Evolutionary conservation across 1,284 basidiomycete genomes (phyloP).

Genomic region (Sphagnurus paluster): DNA sequence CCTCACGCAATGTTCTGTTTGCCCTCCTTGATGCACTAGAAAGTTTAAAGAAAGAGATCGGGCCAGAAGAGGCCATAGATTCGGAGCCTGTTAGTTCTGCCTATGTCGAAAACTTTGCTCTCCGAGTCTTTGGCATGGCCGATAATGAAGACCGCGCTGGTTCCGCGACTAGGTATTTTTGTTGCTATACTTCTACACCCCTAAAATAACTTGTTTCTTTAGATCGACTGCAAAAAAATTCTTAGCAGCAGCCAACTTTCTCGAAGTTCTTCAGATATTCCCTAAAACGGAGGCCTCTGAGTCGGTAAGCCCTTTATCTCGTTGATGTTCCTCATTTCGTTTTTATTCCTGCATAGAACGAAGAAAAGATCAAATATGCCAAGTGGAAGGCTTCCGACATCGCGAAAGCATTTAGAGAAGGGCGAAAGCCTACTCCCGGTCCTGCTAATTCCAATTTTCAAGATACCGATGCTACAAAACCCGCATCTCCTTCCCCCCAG

Average conservation of each 20-base stretch:
- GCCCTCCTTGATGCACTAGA: slow-evolving; percentile 81
- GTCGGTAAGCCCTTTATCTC: slow-evolving; percentile 32
- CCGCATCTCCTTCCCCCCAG: slow-evolving; percentile 24
- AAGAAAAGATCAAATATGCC: slow-evolving; percentile 82
- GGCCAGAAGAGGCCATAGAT: slow-evolving; percentile 79
- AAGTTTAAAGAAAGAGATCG: slow-evolving; percentile 75
- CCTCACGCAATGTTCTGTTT: slow-evolving; percentile 72
- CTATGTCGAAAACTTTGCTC: slow-evolving; percentile 93
- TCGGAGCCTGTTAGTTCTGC: slow-evolving; percentile 82
- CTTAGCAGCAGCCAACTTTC: slow-evolving; percentile 83
- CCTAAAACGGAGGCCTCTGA: slow-evolving; percentile 56
- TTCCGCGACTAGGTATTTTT: slow-evolving; percentile 63
- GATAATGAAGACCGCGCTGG: slow-evolving; percentile 89
- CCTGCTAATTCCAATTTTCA: slow-evolving; percentile 47
- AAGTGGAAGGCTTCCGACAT: slow-evolving; percentile 95
- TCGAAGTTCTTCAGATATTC: slow-evolving; percentile 81
- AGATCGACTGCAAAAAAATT: slow-evolving; percentile 88
- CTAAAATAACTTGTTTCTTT: slow-evolving; percentile 8
- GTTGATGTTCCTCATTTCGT: not conserved
- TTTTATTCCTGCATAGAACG: slow-evolving; percentile 45
- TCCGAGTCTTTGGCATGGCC: slow-evolving; percentile 85
- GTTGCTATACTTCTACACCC: slow-evolving; percentile 1
- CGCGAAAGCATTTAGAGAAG: slow-evolving; percentile 86
- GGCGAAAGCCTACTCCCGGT: slow-evolving; percentile 69
- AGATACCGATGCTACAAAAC: slow-evolving; percentile 25